Base-by-base conservation (phyloP, 2,329 filamentous ascomycete species). In the Aureobasidium namibiae region DNA sequence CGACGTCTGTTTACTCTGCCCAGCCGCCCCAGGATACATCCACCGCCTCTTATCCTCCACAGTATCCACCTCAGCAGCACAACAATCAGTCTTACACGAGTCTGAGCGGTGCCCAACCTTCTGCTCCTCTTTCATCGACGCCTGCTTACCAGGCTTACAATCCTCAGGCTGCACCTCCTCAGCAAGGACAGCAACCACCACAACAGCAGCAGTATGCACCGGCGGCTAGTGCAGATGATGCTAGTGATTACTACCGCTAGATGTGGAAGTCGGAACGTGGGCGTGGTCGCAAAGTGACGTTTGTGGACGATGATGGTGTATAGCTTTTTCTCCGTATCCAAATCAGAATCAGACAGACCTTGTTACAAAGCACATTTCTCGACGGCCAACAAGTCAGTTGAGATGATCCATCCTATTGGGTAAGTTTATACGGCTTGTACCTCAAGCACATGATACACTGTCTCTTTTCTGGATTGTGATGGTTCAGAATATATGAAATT, bases 191-290 rank as follows among this genome's bases (percentile, higher is more conserved):
- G 59, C 62, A 62, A 59, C 65, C 63, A 56, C 65, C 62, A 45
- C 42, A 38, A 11, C 56, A 53, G 45, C 56, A 63, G 56, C 60
- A 56, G 36, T 48, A 63, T 59, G 62, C 65, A 26, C 59, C 63
- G n/a, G 62, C 64, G 23, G 60, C 61, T 39, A 63, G 63, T n/a
- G 67, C 62, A 45, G 71, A 63, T 34, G 66, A 73, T 66, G 69
- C 69, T 45, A 69, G 67, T 26, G 70, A 71, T 53, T 72, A 67
- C 59, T 72, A 72, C 63, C 62, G 70, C 56, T 60, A 52, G 52
- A 26, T 8, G 39, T 39, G 52, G 39, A 26, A 56, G 38, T 8
- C 23, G 8, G 26, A 2, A 24, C 46, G 3, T 14, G 16, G 31
- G 11, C 31, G n/a, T 33, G 29, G 18, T 42, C 50, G 50, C 10